Evolutionary conservation across 768 basidiomycete species (phyloP).

Genomic region (Agaricus bisporus): DNA sequence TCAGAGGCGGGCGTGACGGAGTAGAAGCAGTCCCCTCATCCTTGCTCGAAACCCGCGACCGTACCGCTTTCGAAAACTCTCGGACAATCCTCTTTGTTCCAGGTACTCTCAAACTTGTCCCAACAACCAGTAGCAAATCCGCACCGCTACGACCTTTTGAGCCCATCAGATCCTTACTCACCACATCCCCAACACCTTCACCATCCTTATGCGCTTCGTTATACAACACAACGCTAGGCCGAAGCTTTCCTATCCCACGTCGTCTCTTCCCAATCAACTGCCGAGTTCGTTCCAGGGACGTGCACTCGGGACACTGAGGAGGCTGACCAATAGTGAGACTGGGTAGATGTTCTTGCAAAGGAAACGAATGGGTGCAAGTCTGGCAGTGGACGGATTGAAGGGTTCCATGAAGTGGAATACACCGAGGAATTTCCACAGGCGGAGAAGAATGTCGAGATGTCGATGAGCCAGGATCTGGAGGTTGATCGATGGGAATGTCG

Average conservation of each 20-base stretch:
- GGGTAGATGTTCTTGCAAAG: constrained; percentile 55
- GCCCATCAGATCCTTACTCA: constrained; percentile 76
- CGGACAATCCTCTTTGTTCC: constrained; percentile 90
- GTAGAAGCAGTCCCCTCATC: constrained; percentile 18
- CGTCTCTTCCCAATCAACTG: constrained; percentile 73
- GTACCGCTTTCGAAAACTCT: constrained; percentile 78
- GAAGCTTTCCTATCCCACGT: constrained; percentile 71
- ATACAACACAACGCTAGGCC: constrained; percentile 87
- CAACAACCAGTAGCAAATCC: constrained; percentile 83
- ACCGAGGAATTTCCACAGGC: constrained; percentile 60
- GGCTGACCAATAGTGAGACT: constrained; percentile 57
- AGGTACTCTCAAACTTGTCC: constrained; percentile 83
- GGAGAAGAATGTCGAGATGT: constrained; percentile 40
- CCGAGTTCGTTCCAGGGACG: constrained; percentile 59
- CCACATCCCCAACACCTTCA: constrained; percentile 79
- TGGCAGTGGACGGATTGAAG: constrained; percentile 76
- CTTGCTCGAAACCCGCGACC: constrained; percentile 35
- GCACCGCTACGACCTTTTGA: constrained; percentile 66
- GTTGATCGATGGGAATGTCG: constrained; percentile 4
- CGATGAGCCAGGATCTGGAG: constrained; percentile 8
- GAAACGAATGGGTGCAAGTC: constrained; percentile 67
- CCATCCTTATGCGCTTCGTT: constrained; percentile 86
- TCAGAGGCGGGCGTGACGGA: constrained; percentile 28
- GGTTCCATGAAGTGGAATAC: constrained; percentile 88
- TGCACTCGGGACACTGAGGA: constrained; percentile 78